These are phyloP conservation scores for Calocera viscosa DNA, from an alignment of 768 basidiomycete genomes.

Conservation along the genomic window DNA sequence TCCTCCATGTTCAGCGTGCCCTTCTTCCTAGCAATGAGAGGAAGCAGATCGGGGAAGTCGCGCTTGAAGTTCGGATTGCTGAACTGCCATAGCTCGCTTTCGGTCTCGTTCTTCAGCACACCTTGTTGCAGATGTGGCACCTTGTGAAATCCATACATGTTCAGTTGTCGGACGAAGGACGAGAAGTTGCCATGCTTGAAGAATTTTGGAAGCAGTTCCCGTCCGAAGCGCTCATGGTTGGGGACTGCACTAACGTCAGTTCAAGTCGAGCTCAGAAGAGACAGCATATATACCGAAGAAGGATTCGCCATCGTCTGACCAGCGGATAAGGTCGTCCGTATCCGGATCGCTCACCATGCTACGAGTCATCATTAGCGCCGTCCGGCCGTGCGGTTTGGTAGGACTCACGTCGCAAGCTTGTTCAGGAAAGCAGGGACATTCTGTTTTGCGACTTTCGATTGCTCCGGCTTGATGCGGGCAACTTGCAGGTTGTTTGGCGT, in stretches of 20 bases:
- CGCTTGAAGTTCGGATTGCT: constrained; percentile 79
- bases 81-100: constrained; percentile 83
- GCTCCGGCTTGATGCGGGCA: background rate
- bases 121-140: constrained; percentile 94
- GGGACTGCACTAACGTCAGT: constrained; percentile 43
- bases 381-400: constrained; percentile 12
- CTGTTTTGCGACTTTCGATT: constrained; percentile 2
- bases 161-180: constrained; percentile 83
- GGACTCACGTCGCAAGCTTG: constrained; percentile 74
- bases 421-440: constrained; percentile 75
- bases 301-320: constrained; percentile 82
- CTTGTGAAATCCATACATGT: constrained; percentile 94
- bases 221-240: constrained; percentile 80
- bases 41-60: constrained; percentile 77
- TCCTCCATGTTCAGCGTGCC: constrained; percentile 11
- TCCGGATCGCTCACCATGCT: constrained; percentile 87
- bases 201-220: constrained; percentile 80
- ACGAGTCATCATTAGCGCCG: constrained; percentile 13
- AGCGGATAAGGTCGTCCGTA: constrained; percentile 75
- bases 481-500: constrained; percentile 3
- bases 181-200: constrained; percentile 97
- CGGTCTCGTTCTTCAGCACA: constrained; percentile 69
- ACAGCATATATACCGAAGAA: constrained; percentile 57
- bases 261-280: constrained; percentile 7
- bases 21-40: constrained; percentile 81